Conservation (phyloP, 306 rosid genomes). For the Rosa lucieae region DNA sequence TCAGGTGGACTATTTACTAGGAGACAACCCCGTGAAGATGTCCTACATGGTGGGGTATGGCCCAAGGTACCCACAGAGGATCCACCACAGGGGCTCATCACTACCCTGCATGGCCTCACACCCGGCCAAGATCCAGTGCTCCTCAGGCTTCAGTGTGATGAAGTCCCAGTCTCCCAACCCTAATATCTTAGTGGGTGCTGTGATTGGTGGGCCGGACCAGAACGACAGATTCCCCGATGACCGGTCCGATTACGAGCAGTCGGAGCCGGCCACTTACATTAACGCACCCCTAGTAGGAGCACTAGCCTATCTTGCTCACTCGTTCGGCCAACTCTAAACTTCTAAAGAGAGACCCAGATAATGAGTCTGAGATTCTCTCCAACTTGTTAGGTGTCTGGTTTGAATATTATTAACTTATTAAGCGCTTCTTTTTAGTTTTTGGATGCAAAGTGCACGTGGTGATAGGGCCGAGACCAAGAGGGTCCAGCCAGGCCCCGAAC, state of each 20-base stretch:
- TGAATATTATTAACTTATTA: background rate
- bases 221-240: conserved; percentile 69
- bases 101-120: conserved; percentile 55
- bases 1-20: conserved; percentile 87
- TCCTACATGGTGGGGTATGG: conserved; percentile 98
- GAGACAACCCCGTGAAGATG: conserved; percentile 86
- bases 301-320: conserved; percentile 63
- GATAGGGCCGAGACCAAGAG: conserved; percentile 26
- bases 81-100: conserved; percentile 91
- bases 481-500: conserved; percentile 31
- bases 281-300: conserved; percentile 86
- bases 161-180: conserved; percentile 68
- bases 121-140: conserved; percentile 82
- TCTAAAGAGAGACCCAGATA: background rate
- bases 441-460: conserved; percentile 42
- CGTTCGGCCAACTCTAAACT: conserved; percentile 48
- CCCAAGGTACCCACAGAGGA: conserved; percentile 70
- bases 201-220: conserved; percentile 82
- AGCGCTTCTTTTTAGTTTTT: background rate
- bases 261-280: conserved; percentile 88
- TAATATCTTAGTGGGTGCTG: conserved; percentile 64
- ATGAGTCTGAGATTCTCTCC: background rate
- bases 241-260: conserved; percentile 77
- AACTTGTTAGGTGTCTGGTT: conserved; percentile 6
- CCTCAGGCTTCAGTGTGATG: conserved; percentile 66